phyloP scores from a whole-genome alignment of 805 yeast genomes.

The Saccharomycopsis guyanensis region DNA sequence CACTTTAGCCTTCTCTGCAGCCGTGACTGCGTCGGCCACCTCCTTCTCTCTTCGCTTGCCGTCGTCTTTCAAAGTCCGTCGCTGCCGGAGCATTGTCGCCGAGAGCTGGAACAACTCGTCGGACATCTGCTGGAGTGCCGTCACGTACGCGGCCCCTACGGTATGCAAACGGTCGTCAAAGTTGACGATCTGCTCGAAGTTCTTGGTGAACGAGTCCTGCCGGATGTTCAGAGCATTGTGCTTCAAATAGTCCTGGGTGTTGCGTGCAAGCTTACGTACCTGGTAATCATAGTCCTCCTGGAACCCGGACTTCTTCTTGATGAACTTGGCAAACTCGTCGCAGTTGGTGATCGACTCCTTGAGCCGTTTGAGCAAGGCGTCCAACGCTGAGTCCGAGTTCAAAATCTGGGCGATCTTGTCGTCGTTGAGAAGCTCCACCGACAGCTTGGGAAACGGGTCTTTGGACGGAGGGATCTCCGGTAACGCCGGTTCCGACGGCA shows the following conservation, averaged over 20 bases:
- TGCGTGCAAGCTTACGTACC: conserved; percentile 59
- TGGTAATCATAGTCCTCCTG: conserved; percentile 77
- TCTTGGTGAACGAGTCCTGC: conserved; percentile 57
- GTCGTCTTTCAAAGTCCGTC: conserved; percentile 77
- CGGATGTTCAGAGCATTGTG: conserved; percentile 37
- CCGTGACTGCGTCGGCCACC: conserved; percentile 69
- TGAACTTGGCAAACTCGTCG: conserved; percentile 75
- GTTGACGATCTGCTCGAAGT: conserved; percentile 61
- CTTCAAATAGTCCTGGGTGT: conserved; percentile 43
- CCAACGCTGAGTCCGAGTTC: conserved; percentile 70
- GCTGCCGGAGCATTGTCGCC: conserved; percentile 56
- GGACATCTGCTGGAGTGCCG: conserved; percentile 74
- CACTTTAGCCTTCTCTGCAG: conserved; percentile 81
- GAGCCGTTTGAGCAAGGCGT: conserved; percentile 59
- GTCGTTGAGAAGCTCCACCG: conserved; percentile 36
- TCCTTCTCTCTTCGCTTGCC: conserved; percentile 78
- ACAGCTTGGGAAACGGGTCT: conserved; percentile 26
- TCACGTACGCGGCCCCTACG: conserved; percentile 70
- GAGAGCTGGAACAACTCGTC: conserved; percentile 74
- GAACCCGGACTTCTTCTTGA: conserved; percentile 67
- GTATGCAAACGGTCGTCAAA: conserved; percentile 70
- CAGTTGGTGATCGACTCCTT: conserved; percentile 76
- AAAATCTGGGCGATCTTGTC: conserved; percentile 45
- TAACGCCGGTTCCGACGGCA: not conserved
- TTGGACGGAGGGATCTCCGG: not conserved